Evolutionary conservation across 768 basidiomycete species (phyloP).

Genomic region (Hebeloma cylindrosporum): DNA sequence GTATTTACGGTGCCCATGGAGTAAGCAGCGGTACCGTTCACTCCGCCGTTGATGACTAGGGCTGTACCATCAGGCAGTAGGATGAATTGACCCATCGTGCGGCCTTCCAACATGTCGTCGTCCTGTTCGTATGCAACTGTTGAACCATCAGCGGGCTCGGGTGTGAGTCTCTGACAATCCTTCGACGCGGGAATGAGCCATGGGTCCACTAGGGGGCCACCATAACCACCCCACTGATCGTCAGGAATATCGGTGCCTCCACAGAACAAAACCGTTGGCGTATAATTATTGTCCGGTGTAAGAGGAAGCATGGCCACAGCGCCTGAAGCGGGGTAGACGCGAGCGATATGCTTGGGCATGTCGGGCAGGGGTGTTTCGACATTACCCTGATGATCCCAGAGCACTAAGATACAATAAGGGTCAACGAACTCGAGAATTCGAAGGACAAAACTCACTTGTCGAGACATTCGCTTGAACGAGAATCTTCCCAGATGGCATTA

Average conservation of each 20-base stretch:
- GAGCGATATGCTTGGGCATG: slow-evolving; percentile 73
- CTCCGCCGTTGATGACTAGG: slow-evolving; percentile 81
- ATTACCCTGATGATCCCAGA: slow-evolving; percentile 45
- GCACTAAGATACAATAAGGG: slow-evolving; percentile 16
- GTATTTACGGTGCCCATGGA: slow-evolving; percentile 54
- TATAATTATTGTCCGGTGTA: slow-evolving; percentile 85
- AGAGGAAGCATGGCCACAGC: slow-evolving; percentile 89
- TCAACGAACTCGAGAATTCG: neutral
- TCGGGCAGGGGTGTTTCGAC: slow-evolving; percentile 61
- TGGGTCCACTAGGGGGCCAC: slow-evolving; percentile 68
- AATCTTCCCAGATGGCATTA: slow-evolving; percentile 76
- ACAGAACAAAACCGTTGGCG: slow-evolving; percentile 84
- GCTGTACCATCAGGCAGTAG: slow-evolving; percentile 74
- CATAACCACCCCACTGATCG: slow-evolving; percentile 72
- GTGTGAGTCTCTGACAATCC: slow-evolving; percentile 83
- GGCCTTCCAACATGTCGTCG: slow-evolving; percentile 69
- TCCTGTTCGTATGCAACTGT: slow-evolving; percentile 62
- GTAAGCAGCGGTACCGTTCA: slow-evolving; percentile 91
- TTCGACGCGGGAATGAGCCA: slow-evolving; percentile 66
- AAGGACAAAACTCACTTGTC: slow-evolving; percentile 50
- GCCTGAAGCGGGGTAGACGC: slow-evolving; percentile 89
- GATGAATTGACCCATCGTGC: slow-evolving; percentile 96
- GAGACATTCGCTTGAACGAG: slow-evolving; percentile 83
- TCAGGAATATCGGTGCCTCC: slow-evolving; percentile 83
- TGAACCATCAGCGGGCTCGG: slow-evolving; percentile 75